Percentiles rank a stretch among this genome's conserved stretches.
Evolutionary conservation across 2,329 filamentous ascomycete species (phyloP).

Genomic region (Mycosphaerelloides madeirae): DNA sequence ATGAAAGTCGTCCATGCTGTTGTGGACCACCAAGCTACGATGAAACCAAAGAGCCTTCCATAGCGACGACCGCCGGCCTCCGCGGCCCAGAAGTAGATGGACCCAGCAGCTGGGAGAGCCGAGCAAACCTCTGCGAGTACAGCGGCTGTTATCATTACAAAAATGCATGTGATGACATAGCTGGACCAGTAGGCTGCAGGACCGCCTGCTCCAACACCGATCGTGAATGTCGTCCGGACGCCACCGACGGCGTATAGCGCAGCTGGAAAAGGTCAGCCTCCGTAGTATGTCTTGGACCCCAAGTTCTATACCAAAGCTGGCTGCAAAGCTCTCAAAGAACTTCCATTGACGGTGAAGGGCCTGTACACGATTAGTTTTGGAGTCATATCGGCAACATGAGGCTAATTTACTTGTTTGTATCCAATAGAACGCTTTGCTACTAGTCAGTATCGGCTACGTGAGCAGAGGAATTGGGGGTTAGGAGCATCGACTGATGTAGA

Average conservation of each 20-base stretch:
- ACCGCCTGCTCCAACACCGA: conserved; percentile 57
- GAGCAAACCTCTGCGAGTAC: conserved; percentile 59
- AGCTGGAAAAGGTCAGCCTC: conserved; percentile 36
- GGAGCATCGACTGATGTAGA: conserved; percentile 27
- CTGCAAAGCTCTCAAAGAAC: conserved; percentile 56
- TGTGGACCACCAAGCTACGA: conserved; percentile 62
- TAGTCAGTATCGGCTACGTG: conserved; percentile 17
- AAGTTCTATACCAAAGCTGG: conserved; percentile 49
- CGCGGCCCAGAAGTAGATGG: conserved; percentile 60
- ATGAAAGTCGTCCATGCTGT: conserved; percentile 56
- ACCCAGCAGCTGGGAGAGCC: conserved; percentile 54
- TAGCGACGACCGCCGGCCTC: conserved; percentile 53
- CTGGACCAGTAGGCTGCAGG: conserved; percentile 60
- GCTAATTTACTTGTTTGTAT: conserved; percentile 49
- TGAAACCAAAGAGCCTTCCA: conserved; percentile 54
- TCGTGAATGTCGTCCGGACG: conserved; percentile 57
- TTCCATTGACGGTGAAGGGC: conserved; percentile 55
- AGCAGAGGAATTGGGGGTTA: conserved; percentile 10
- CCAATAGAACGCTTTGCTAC: conserved; percentile 45
- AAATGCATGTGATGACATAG: conserved; percentile 56
- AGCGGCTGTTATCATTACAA: conserved; percentile 58
- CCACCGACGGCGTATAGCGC: conserved; percentile 58
- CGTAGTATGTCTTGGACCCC: not conserved
- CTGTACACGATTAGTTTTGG: conserved; percentile 31
- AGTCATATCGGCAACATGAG: not conserved